Base-by-base conservation (phyloP, 2,329 filamentous ascomycete genomes). In the Stenocarpella maydis region DNA sequence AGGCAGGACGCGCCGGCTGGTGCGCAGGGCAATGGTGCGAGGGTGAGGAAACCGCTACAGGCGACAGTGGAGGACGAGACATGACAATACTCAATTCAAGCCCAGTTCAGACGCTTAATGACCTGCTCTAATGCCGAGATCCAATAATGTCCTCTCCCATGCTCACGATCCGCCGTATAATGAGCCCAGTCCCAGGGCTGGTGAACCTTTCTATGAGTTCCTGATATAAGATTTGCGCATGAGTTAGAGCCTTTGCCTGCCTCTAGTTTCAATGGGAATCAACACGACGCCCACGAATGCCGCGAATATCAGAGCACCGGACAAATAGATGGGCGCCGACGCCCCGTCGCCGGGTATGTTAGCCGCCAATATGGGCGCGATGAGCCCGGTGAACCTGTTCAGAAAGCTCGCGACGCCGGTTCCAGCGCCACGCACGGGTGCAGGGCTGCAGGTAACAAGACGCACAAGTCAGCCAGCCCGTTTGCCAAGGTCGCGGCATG, bases 361-460 rank as follows among this genome's bases (percentile, higher is more conserved):
- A 0, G 88, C 87, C 2, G 91, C 91, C 31, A 94, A 81, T 14
- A 94, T 83, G 0, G 92, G 91, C 0, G 91, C 91, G 74, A 89
- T 83, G 14, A 94, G 81, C 6, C 92, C 91, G 6, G 87, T 87
- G 49, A 91, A 76, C 45, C 91, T 83, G 77, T 93, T 94, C 71
- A 93, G 78, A 75, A 92, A 91, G 76, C 88, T 91, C 26, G 89
- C 88, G 58, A 94, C 90, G 50, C 91, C 92, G 0, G 89, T 91
- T 7, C 91, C 92, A 0, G 91, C 92, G 6, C 91, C 92, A 39
- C 92, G 83, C 26, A 91, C 88, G 0, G 91, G 90, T 0, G 91
- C 90, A 0, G 91, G 91, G 79, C 70, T 71, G 34, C 28, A 61
- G 10, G 2, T 4, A 31, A 15, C 1, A 54, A 21, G 21, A 49